Evolutionary conservation across 2,329 filamentous ascomycete species (phyloP).

Genomic region (Claviceps cyperi): DNA sequence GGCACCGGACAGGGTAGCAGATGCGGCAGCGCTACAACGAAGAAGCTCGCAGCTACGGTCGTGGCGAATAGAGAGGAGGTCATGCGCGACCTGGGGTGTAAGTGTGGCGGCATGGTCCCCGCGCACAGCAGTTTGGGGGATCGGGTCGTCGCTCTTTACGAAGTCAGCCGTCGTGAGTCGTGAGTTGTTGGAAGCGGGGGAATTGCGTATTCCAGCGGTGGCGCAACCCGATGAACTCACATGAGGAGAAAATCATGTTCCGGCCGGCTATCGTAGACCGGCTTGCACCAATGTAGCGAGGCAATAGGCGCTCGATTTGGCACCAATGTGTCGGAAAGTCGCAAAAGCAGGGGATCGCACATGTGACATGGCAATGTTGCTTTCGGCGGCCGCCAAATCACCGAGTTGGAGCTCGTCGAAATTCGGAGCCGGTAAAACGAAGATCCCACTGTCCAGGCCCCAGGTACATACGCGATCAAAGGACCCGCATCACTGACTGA

Average conservation of each 20-base stretch:
- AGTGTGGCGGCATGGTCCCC: constrained; percentile 60
- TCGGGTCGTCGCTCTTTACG: constrained; percentile 3
- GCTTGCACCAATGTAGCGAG: neutral
- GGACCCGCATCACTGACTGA: too few species aligned
- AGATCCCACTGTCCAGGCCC: too few species aligned
- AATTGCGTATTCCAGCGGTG: too few species aligned
- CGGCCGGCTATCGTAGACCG: neutral
- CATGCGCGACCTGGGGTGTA: constrained; percentile 85
- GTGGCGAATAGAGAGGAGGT: constrained; percentile 90
- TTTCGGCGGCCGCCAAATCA: constrained; percentile 5
- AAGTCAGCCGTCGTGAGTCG: constrained; percentile 1
- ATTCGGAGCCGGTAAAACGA: constrained; percentile 8
- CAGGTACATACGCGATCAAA: neutral
- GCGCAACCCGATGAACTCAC: constrained; percentile 6
- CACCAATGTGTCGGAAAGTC: neutral
- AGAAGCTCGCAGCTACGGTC: constrained; percentile 78
- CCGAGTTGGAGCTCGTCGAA: constrained; percentile 4
- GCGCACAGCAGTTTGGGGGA: neutral
- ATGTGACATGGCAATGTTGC: neutral
- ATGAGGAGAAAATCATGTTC: constrained; percentile 10
- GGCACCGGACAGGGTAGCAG: constrained; percentile 82
- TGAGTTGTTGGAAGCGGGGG: neutral
- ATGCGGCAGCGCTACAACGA: constrained; percentile 85
- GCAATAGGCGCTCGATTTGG: neutral
- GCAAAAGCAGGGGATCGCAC: neutral